Percentiles rank a stretch among this genome's conserved stretches.
phyloP scores from a whole-genome alignment of 768 basidiomycete genomes.

The Leccinum boreale region DNA sequence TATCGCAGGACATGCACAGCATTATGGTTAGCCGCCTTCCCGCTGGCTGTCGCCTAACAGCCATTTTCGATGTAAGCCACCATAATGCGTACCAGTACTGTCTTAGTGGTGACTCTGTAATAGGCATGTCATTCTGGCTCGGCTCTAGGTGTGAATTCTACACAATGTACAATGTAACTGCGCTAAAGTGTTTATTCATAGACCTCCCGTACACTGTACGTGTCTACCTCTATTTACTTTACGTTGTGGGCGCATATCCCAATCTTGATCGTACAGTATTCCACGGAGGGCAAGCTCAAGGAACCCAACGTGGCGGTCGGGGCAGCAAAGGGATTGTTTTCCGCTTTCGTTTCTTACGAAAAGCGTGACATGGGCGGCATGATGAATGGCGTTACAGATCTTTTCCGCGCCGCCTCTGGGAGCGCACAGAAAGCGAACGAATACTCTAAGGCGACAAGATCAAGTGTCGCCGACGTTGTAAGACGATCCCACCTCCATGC shows the following conservation, averaged over 20 bases:
- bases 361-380: slow-evolving; percentile 79
- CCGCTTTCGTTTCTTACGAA: slow-evolving; percentile 72
- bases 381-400: slow-evolving; percentile 65
- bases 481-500: slow-evolving; percentile 25
- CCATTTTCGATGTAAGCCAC: slow-evolving; percentile 67
- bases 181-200: slow-evolving; percentile 22
- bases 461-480: slow-evolving; percentile 84
- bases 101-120: neutral
- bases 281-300: slow-evolving; percentile 93
- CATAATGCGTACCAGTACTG: neutral
- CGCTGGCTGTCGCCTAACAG: slow-evolving; percentile 83
- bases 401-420: slow-evolving; percentile 76
- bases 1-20: slow-evolving; percentile 59
- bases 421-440: slow-evolving; percentile 60
- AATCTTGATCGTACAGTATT: slow-evolving; percentile 53
- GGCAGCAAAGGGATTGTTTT: slow-evolving; percentile 84
- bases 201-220: slow-evolving; percentile 68
- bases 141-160: slow-evolving; percentile 56
- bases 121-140: slow-evolving; percentile 92
- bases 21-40: slow-evolving; percentile 83
- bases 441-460: slow-evolving; percentile 57
- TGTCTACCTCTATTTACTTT: neutral
- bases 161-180: neutral
- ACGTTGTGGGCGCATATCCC: neutral
- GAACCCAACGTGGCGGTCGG: slow-evolving; percentile 87